Evolutionary conservation across 2,329 filamentous ascomycete genomes (phyloP), one percentile per base, ranked within the genome.

Genomic region (Trichophyton benhamiae): DNA sequence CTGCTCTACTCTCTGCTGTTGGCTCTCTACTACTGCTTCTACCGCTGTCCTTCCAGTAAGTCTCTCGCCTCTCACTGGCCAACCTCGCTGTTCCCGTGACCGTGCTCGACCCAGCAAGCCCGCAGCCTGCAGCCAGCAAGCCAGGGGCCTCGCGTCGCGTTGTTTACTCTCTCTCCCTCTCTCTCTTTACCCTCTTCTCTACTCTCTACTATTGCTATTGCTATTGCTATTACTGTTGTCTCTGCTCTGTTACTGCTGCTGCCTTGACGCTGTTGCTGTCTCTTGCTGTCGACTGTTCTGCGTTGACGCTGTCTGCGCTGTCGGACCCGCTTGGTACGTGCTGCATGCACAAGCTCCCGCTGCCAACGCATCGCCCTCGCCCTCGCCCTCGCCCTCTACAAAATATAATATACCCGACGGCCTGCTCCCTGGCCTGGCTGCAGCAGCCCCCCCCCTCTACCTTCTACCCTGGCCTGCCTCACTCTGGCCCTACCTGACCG

Each of bases 281-380:
- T n/a, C n/a, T 20, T 20, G 20, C 20, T 20, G 20, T 20, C 2
- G 20, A 20, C 20, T 20, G 20, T 20, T 20, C 20, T 20, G 20
- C 20, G 20, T 20, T 20, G 20, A 20, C 20, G 20, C 20, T 36
- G 9, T 57, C n/a, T 9, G 8, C 5, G 17, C 13, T n/a, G 8
- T 36, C 5, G 15, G 15, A n/a, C 15, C 36, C 17, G n/a, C 15
- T 25, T 36, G n/a, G 25, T 55, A 30, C 52, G 25, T 55, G 52
- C 44, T 48, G 44, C 44, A 49, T 49, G 46, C 44, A 49, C 46
- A 49, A 49, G 46, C 46, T 49, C 20, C 46, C 46, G 44, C 60
- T 64, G 63, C 63, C 63, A 64, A 64, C 63, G 63, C 63, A 64
- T 63, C 49, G n/a, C 33, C 15, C 8, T 36, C 33, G 33, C 33